Evolutionary conservation across 495 filamentous ascomycete genomes (phyloP).

Genomic region (Penicillium riverlandense): DNA sequence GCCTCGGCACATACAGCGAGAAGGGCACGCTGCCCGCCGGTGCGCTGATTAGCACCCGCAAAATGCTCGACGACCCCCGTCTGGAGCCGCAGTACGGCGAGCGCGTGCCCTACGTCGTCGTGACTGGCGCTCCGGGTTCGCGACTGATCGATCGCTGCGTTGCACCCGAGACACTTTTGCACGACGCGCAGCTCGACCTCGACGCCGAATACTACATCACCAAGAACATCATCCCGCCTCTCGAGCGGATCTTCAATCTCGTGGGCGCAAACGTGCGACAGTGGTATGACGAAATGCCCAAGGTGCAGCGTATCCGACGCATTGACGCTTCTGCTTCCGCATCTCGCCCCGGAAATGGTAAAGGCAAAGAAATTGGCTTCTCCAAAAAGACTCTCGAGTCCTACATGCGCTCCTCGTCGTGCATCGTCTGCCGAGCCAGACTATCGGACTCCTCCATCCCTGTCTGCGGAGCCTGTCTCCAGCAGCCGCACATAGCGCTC

Average conservation of each 20-base stretch:
- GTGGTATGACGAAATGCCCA: conserved; percentile 98
- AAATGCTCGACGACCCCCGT: conserved; percentile 78
- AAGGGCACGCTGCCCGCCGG: conserved; percentile 74
- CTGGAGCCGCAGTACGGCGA: conserved; percentile 93
- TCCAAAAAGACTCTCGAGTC: conserved; percentile 54
- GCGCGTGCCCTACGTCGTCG: conserved; percentile 87
- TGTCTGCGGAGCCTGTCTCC: conserved; percentile 60
- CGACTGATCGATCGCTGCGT: conserved; percentile 86
- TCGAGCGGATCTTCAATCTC: conserved; percentile 95
- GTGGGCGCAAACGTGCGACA: conserved; percentile 85
- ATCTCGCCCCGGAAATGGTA: not conserved
- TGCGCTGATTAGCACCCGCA: conserved; percentile 74
- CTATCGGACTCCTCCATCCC: conserved; percentile 40
- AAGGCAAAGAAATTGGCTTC: not conserved
- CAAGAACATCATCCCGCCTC: conserved; percentile 90
- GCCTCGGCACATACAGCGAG: conserved; percentile 82
- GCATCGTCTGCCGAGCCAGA: conserved; percentile 68
- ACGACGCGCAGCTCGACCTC: conserved; percentile 69
- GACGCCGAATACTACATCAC: conserved; percentile 95
- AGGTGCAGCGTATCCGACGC: conserved; percentile 64
- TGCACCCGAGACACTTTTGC: conserved; percentile 73
- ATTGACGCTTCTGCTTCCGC: conserved; percentile 26
- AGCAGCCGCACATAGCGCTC: conserved; percentile 49
- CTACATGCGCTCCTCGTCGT: conserved; percentile 75
- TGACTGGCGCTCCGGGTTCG: conserved; percentile 79